A percentile compares a stretch with the other conserved stretches of the same genome.
These are phyloP conservation scores for Trametes punicea DNA, from an alignment of 768 basidiomycete genomes.

Conservation along the genomic window DNA sequence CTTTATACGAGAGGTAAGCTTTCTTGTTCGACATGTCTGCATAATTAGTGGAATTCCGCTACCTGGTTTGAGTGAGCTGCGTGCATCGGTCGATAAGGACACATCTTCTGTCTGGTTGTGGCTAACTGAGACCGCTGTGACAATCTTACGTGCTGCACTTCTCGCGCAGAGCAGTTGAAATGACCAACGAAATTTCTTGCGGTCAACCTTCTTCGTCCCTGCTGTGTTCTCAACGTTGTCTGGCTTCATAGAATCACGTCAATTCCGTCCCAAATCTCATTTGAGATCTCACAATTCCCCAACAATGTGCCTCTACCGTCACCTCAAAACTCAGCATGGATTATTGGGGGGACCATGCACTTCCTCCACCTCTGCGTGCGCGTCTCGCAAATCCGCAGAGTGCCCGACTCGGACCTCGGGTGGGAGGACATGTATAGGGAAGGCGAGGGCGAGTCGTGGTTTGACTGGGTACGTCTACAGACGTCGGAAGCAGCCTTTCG, in stretches of 20 bases:
- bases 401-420: conserved; percentile 64
- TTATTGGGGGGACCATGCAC: conserved; percentile 64
- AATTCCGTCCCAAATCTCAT: conserved; percentile 69
- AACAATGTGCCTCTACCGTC: conserved; percentile 73
- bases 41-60: too few relatives aligned
- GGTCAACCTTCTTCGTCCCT: too few relatives aligned
- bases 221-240: background rate
- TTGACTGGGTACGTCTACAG: conserved; percentile 65
- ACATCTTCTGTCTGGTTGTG: too few relatives aligned
- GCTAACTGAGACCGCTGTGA: too few relatives aligned
- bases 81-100: too few relatives aligned
- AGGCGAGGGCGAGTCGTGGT: conserved; percentile 62
- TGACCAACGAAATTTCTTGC: too few relatives aligned
- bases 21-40: too few relatives aligned
- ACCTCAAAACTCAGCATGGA: conserved; percentile 60
- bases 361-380: conserved; percentile 65
- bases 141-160: too few relatives aligned
- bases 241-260: conserved; percentile 47
- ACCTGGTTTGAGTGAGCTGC: too few relatives aligned
- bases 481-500: background rate
- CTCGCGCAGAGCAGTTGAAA: too few relatives aligned
- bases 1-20: conserved; percentile 60
- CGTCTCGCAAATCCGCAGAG: conserved; percentile 50
- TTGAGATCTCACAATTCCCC: conserved; percentile 81
- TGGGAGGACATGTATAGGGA: conserved; percentile 81